Conservation (phyloP, 2,329 filamentous ascomycete species). For the Stachybotrys echinatus region DNA sequence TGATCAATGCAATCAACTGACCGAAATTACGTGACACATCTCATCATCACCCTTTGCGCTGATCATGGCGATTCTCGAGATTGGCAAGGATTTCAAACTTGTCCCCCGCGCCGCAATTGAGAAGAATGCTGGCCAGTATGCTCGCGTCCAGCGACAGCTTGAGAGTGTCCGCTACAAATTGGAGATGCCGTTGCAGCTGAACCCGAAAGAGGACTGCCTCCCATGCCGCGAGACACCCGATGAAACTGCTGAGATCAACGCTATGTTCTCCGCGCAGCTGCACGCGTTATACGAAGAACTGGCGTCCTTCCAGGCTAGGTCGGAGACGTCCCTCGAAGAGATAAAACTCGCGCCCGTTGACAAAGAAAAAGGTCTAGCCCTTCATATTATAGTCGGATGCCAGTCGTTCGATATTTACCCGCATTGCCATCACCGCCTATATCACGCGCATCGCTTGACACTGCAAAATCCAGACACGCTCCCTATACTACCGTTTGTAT, state of each 20-base stretch:
- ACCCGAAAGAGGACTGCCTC: slow-evolving; percentile 1
- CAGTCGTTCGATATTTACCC: slow-evolving; percentile 6
- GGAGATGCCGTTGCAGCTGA: slow-evolving; percentile 1
- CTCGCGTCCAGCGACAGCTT: not conserved
- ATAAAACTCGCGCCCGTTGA: not conserved
- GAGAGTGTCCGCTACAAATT: not conserved
- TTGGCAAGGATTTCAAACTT: not conserved
- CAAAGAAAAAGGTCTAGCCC: not conserved
- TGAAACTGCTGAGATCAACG: slow-evolving; percentile 9
- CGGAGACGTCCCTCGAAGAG: not conserved
- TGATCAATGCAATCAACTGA: no score
- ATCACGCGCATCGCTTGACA: slow-evolving; percentile 11
- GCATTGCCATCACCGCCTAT: slow-evolving; percentile 9
- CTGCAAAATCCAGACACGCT: slow-evolving; percentile 11
- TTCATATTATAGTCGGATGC: slow-evolving; percentile 4
- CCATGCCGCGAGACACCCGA: slow-evolving; percentile 9
- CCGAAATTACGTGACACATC: no score
- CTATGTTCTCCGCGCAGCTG: slow-evolving; percentile 10
- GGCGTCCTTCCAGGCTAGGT: slow-evolving; percentile 2
- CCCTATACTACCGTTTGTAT: slow-evolving; percentile 9
- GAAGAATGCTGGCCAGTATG: not conserved
- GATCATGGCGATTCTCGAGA: not conserved
- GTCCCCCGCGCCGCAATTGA: not conserved
- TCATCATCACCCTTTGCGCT: not conserved
- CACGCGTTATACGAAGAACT: slow-evolving; percentile 9